Percentiles rank a stretch among this genome's conserved stretches.
Evolutionary conservation across 2,329 filamentous ascomycete genomes (phyloP).

Genomic region (Aquanectria penicillioides): DNA sequence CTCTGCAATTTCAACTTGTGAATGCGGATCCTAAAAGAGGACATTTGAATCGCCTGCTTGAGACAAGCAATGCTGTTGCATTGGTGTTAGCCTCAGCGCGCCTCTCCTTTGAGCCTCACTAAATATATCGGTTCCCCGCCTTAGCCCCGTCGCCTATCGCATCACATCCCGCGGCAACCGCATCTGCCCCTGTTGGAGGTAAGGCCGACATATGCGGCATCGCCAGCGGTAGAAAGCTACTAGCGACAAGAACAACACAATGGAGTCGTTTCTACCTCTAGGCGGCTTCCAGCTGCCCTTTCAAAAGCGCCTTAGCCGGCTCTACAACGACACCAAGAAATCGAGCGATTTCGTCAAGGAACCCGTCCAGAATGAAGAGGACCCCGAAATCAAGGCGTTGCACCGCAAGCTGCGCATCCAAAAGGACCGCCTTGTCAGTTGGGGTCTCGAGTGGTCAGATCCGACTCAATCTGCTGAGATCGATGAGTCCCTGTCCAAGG

Average conservation of each 20-base stretch:
- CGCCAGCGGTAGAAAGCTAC: background rate
- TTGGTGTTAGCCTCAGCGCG: slow-evolving; percentile 18
- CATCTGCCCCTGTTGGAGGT: background rate
- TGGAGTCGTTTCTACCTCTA: slow-evolving; percentile 63
- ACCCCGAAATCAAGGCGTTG: slow-evolving; percentile 76
- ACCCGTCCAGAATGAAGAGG: slow-evolving; percentile 68
- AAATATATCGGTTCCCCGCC: slow-evolving; percentile 14
- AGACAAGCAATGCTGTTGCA: slow-evolving; percentile 15
- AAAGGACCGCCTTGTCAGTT: slow-evolving; percentile 80
- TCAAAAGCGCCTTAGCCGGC: slow-evolving; percentile 72
- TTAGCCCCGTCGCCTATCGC: slow-evolving; percentile 15
- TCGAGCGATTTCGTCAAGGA: slow-evolving; percentile 78
- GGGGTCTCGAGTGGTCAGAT: slow-evolving; percentile 85
- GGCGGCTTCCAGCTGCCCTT: slow-evolving; percentile 66
- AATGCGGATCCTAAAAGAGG: slow-evolving; percentile 10
- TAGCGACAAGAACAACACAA: slow-evolving; percentile 36
- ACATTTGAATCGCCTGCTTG: background rate
- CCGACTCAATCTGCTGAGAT: slow-evolving; percentile 76
- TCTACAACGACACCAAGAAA: slow-evolving; percentile 85
- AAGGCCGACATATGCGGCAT: background rate
- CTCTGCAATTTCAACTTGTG: slow-evolving; percentile 14
- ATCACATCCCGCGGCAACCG: slow-evolving; percentile 17
- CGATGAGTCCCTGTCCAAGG: slow-evolving; percentile 75
- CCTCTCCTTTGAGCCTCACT: slow-evolving; percentile 17
- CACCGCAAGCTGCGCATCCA: slow-evolving; percentile 83